Evolutionary conservation across 805 yeast genomes (phyloP).

Genomic region (Sungouiozyma ichnusensis): DNA sequence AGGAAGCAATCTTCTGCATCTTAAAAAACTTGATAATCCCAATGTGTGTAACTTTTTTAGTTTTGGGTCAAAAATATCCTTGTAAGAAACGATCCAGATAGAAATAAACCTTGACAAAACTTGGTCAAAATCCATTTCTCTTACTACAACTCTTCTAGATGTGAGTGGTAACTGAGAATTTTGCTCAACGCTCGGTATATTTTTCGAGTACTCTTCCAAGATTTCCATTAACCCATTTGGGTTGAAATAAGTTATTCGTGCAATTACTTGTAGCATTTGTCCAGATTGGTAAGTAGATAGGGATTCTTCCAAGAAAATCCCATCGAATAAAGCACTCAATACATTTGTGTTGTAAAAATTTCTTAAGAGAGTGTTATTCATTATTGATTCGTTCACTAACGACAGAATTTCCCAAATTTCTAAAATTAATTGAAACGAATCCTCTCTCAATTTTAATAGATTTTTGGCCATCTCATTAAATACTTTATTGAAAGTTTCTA

Average conservation of each 20-base stretch:
- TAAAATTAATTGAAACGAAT: conserved; percentile 44
- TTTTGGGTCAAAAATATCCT: conserved; percentile 61
- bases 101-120: conserved; percentile 24
- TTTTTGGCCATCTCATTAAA: conserved; percentile 45
- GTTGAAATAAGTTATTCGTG: conserved; percentile 29
- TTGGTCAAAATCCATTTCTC: conserved; percentile 20
- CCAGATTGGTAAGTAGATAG: conserved; percentile 25
- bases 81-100: conserved; percentile 37
- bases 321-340: conserved; percentile 18
- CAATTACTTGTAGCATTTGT: conserved; percentile 28
- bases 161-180: conserved; percentile 13
- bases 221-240: conserved; percentile 27
- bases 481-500: conserved; percentile 18
- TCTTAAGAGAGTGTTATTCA: conserved; percentile 15
- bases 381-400: conserved; percentile 17
- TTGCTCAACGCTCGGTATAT: conserved; percentile 14
- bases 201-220: conserved; percentile 18
- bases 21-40: conserved; percentile 46
- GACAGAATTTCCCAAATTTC: conserved; percentile 27
- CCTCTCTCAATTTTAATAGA: conserved; percentile 57
- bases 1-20: conserved; percentile 25
- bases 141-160: conserved; percentile 16
- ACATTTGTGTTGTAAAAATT: conserved; percentile 22
- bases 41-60: conserved; percentile 58
- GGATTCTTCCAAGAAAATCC: conserved; percentile 23